A percentile compares a stretch with the other conserved stretches of the same genome.
Evolutionary conservation across 345 rosid species (phyloP).

Genomic region (Crucihimalaya himalaica): DNA sequence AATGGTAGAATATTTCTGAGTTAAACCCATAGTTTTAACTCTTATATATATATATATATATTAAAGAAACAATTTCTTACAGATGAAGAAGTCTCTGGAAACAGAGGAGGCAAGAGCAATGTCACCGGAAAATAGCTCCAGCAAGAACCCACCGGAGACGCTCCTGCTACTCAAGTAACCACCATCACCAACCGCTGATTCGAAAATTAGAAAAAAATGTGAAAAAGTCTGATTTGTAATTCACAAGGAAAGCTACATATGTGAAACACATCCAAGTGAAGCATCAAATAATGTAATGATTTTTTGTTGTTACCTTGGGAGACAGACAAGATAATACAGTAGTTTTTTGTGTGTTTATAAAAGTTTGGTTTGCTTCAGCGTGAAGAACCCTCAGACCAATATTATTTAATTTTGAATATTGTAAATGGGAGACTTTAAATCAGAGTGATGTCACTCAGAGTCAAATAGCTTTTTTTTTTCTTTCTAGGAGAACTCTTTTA

Average conservation of each 20-base stretch:
- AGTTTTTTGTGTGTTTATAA: neutral
- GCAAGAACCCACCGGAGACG: conserved; percentile 3
- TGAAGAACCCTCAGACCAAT: conserved; percentile 9
- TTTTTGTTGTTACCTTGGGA: conserved; percentile 18
- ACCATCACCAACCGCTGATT: neutral
- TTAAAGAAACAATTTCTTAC: conserved; percentile 30
- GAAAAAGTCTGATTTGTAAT: neutral
- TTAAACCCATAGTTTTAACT: no score
- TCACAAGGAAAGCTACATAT: neutral
- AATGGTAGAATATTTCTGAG: neutral
- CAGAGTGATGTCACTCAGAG: neutral
- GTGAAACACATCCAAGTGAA: neutral
- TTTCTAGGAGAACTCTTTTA: no score
- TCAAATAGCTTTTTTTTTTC: no score
- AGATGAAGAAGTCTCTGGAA: neutral
- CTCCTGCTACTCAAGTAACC: conserved; percentile 12
- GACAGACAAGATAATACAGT: neutral
- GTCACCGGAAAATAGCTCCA: neutral
- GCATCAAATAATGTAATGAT: neutral
- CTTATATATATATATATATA: no score
- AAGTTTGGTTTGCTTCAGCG: conserved; percentile 9
- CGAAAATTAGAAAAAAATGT: neutral
- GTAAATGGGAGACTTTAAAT: neutral
- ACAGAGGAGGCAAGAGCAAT: neutral
- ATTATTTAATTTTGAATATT: no score